A percentile compares a stretch with the other conserved stretches of the same genome.
phyloP scores from a whole-genome alignment of 441 rosid species.

The Populus hybrid region DNA sequence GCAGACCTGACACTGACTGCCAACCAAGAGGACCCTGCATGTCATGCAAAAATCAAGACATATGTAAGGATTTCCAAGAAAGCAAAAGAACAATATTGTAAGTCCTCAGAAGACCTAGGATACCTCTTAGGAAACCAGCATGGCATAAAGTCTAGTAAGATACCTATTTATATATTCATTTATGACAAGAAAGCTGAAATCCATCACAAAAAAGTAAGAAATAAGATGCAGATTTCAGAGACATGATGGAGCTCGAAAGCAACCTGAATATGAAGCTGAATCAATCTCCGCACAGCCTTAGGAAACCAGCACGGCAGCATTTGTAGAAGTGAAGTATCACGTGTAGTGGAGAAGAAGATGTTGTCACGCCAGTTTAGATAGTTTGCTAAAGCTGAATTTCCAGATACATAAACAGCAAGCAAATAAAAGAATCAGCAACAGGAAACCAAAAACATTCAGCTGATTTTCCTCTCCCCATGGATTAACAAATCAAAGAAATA shows the following conservation, averaged over 20 bases:
- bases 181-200: conserved; percentile 2
- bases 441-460: conserved; percentile 15
- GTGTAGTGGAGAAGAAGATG: conserved; percentile 84
- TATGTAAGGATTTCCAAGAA: conserved; percentile 4
- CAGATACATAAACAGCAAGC: conserved; percentile 28
- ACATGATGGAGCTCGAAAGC: conserved; percentile 13
- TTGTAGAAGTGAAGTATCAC: conserved; percentile 94
- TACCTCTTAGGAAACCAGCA: neutral
- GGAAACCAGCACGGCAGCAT: conserved; percentile 99
- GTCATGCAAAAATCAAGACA: conserved; percentile 19
- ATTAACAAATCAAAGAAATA: conserved; percentile 20
- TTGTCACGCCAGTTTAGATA: conserved; percentile 93
- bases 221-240: conserved; percentile 3
- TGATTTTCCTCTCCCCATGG: conserved; percentile 3
- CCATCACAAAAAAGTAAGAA: conserved; percentile 2
- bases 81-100: neutral
- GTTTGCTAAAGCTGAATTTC: conserved; percentile 61
- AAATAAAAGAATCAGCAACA: conserved; percentile 9
- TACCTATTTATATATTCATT: neutral
- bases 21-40: conserved; percentile 96
- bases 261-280: conserved; percentile 98
- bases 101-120: neutral
- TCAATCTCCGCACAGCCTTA: conserved; percentile 79
- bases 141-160: neutral
- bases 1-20: conserved; percentile 81